Evolutionary conservation across 2,329 filamentous ascomycete genomes (phyloP).

Genomic region (Pseudogymnoascus sp.): DNA sequence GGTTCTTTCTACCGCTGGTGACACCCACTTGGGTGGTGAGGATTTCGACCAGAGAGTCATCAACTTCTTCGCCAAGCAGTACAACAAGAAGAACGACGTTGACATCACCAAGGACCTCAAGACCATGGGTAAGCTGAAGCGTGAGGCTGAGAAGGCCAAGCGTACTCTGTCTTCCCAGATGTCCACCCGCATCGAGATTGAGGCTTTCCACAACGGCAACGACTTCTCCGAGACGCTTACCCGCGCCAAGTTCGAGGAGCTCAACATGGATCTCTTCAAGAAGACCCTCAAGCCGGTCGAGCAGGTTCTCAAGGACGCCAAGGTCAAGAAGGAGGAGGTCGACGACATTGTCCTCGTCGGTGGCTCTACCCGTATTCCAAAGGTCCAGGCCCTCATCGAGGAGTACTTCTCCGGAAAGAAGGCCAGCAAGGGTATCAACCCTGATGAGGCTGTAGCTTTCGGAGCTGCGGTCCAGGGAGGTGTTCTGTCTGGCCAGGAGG

Average conservation of each 20-base stretch:
- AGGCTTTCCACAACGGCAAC: conserved; percentile 92
- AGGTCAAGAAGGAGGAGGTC: conserved; percentile 91
- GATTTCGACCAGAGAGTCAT: conserved; percentile 98
- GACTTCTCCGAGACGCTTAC: conserved; percentile 98
- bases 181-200: conserved; percentile 91
- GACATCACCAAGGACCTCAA: conserved; percentile 92
- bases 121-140: conserved; percentile 99
- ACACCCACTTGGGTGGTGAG: conserved; percentile 95
- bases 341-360: conserved; percentile 96
- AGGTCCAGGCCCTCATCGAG: conserved; percentile 90
- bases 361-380: conserved; percentile 98
- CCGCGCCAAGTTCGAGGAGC: conserved; percentile 97
- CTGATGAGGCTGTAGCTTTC: conserved; percentile 96
- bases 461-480: conserved; percentile 96
- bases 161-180: conserved; percentile 91
- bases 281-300: conserved; percentile 98
- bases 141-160: conserved; percentile 99
- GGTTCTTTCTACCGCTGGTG: conserved; percentile 89
- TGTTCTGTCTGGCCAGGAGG: conserved; percentile 83
- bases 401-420: conserved; percentile 95
- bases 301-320: conserved; percentile 96
- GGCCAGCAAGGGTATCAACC: conserved; percentile 98
- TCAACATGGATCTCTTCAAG: conserved; percentile 99
- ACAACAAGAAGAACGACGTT: conserved; percentile 96
- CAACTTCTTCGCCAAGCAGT: conserved; percentile 90